Percentiles rank a stretch among this genome's conserved stretches.
These are phyloP conservation scores for Ceriops decandra DNA, from an alignment of 345 rosid genomes.

Conservation along the genomic window DNA sequence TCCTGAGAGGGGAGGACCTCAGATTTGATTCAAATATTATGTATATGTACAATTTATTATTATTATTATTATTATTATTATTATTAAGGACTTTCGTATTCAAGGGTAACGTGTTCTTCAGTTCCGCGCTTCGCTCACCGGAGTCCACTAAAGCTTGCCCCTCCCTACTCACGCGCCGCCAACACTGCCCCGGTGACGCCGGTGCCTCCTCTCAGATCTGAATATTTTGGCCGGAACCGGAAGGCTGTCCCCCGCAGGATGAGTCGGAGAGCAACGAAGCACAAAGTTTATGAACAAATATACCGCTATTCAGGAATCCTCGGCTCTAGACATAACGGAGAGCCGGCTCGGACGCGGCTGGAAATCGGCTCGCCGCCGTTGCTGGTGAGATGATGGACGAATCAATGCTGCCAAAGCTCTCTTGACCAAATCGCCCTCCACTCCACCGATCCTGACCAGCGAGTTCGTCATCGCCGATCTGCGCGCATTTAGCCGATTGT, in stretches of 20 bases:
- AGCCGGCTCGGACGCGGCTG: constrained; percentile 75
- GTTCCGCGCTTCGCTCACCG: constrained; percentile 7
- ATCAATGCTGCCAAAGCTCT: constrained; percentile 52
- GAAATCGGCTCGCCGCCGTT: constrained; percentile 48
- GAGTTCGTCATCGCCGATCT: constrained; percentile 77
- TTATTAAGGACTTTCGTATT: background rate
- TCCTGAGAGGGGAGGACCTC: background rate
- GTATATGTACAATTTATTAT: background rate
- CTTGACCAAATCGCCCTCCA: constrained; percentile 62
- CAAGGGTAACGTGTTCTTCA: background rate
- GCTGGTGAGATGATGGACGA: constrained; percentile 53
- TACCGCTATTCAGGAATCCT: constrained; percentile 17
- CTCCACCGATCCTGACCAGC: constrained; percentile 61
- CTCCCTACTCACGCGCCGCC: constrained; percentile 8
- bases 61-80: background rate
- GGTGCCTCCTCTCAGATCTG: background rate
- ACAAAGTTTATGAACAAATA: background rate
- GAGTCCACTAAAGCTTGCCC: constrained; percentile 1
- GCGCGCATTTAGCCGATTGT: constrained; percentile 51
- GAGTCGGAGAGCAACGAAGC: background rate
- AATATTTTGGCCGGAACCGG: background rate
- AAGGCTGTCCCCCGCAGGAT: background rate
- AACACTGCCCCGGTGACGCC: background rate
- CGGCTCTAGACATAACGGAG: constrained; percentile 41
- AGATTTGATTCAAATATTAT: constrained; percentile 2